phyloP scores from a whole-genome alignment of 768 basidiomycete species.

The Kondoa subrosea region DNA sequence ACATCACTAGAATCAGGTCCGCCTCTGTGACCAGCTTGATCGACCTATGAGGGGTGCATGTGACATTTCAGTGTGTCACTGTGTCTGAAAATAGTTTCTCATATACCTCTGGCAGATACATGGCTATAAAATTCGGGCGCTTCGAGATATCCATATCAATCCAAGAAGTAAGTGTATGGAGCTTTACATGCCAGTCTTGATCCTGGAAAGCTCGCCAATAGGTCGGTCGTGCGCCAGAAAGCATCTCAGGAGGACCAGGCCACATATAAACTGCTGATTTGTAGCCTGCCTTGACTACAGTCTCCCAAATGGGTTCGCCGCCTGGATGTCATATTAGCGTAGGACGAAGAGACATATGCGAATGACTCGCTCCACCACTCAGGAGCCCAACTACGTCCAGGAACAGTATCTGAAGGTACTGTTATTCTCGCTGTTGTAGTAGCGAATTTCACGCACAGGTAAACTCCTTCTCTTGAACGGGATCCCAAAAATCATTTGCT shows the following conservation, averaged over 20 bases:
- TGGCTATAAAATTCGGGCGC: constrained; percentile 23
- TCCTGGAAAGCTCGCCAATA: constrained; percentile 33
- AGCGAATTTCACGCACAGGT: constrained; percentile 60
- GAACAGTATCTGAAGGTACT: background rate
- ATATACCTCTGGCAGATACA: constrained; percentile 23
- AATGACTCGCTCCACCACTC: constrained; percentile 83
- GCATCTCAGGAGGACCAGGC: constrained; percentile 36
- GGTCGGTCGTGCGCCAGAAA: background rate
- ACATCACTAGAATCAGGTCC: constrained; percentile 20
- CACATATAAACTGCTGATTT: constrained; percentile 82
- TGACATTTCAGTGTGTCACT: too few relatives aligned
- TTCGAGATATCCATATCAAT: constrained; percentile 37
- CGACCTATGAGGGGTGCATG: constrained; percentile 9
- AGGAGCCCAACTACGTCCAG: constrained; percentile 40
- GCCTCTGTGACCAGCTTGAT: constrained; percentile 15
- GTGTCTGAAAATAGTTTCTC: background rate
- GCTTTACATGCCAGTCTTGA: constrained; percentile 50
- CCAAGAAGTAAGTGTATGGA: constrained; percentile 52
- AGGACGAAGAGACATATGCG: constrained; percentile 36
- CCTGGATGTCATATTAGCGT: too few relatives aligned
- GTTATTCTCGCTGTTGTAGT: too few relatives aligned
- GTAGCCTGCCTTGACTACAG: constrained; percentile 53
- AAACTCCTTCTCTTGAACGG: constrained; percentile 46
- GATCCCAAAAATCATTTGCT: constrained; percentile 84
- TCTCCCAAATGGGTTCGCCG: constrained; percentile 55